Evolutionary conservation across 1,284 basidiomycete genomes (phyloP).

Genomic region (Entoloma clypeatum): DNA sequence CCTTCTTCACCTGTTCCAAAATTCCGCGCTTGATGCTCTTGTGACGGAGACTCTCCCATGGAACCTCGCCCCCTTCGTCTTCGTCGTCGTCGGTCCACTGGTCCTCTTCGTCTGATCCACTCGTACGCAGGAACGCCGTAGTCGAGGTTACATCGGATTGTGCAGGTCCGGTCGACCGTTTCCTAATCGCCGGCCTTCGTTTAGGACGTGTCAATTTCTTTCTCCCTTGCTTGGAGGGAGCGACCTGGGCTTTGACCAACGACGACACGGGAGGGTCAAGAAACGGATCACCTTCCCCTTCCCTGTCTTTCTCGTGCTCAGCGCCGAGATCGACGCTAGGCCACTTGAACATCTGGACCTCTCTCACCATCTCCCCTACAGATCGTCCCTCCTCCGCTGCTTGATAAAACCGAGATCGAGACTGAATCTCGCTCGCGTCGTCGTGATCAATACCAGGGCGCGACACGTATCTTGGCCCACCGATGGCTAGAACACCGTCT

Average conservation of each 20-base stretch:
- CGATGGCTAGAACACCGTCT: conserved; percentile 7
- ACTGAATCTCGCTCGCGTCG: conserved; percentile 11
- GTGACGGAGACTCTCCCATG: conserved; percentile 34
- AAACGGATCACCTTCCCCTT: conserved; percentile 19
- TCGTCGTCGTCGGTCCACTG: conserved; percentile 6
- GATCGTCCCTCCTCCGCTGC: conserved; percentile 3
- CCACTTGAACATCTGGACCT: conserved; percentile 11
- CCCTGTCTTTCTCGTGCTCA: not conserved
- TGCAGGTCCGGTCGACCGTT: too few relatives aligned
- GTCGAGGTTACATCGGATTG: too few relatives aligned
- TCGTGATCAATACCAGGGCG: conserved; percentile 7
- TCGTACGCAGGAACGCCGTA: conserved; percentile 19
- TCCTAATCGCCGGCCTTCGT: too few relatives aligned
- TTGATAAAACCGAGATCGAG: too few relatives aligned
- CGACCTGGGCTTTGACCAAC: conserved; percentile 6
- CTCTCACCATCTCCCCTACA: conserved; percentile 11
- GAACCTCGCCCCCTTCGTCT: conserved; percentile 19
- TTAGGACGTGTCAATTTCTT: conserved; percentile 16
- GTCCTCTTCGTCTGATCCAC: conserved; percentile 21
- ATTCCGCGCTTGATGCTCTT: conserved; percentile 36
- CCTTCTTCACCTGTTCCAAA: conserved; percentile 30
- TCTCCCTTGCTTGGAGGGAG: too few relatives aligned
- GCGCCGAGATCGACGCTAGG: conserved; percentile 7
- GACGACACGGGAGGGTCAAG: conserved; percentile 17
- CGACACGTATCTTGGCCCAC: conserved; percentile 19